Conservation (phyloP, 768 basidiomycete genomes). For the Serendipita sp. region DNA sequence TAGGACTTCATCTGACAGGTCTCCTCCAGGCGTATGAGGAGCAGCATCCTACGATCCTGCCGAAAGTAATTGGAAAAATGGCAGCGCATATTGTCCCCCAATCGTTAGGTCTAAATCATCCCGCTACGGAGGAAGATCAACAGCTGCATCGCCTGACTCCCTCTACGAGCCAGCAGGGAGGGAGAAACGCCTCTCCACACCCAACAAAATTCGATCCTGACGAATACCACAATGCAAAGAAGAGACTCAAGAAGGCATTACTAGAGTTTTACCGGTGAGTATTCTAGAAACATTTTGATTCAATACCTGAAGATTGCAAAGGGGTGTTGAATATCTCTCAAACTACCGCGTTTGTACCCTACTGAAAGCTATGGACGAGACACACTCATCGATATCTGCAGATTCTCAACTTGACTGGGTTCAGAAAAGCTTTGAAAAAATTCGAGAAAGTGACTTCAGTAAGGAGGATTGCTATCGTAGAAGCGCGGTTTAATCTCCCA, state of each 20-base stretch:
- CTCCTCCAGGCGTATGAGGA: background rate
- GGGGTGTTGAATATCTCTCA: conserved; percentile 68
- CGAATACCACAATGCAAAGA: conserved; percentile 71
- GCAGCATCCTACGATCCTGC: background rate
- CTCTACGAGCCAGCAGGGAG: background rate
- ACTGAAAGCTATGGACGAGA: background rate
- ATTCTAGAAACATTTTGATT: background rate
- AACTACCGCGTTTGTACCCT: conserved; percentile 58
- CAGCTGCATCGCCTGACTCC: background rate
- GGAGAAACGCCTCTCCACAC: background rate
- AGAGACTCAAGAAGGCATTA: conserved; percentile 67
- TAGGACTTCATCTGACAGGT: background rate
- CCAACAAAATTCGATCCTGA: conserved; percentile 38
- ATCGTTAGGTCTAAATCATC: background rate
- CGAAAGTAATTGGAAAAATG: background rate
- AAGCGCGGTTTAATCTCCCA: background rate
- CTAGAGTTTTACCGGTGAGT: conserved; percentile 65
- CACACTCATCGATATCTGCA: conserved; percentile 15
- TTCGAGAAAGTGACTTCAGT: conserved; percentile 69
- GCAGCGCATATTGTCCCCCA: background rate
- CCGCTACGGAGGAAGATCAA: background rate
- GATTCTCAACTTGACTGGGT: conserved; percentile 81
- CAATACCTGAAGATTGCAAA: conserved; percentile 16
- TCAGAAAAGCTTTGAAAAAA: conserved; percentile 73
- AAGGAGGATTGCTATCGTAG: conserved; percentile 4